Percentiles rank a stretch among this genome's conserved stretches.
Conservation (phyloP, 1,139 yeast species). For the Hanseniaspora sp. region DNA sequence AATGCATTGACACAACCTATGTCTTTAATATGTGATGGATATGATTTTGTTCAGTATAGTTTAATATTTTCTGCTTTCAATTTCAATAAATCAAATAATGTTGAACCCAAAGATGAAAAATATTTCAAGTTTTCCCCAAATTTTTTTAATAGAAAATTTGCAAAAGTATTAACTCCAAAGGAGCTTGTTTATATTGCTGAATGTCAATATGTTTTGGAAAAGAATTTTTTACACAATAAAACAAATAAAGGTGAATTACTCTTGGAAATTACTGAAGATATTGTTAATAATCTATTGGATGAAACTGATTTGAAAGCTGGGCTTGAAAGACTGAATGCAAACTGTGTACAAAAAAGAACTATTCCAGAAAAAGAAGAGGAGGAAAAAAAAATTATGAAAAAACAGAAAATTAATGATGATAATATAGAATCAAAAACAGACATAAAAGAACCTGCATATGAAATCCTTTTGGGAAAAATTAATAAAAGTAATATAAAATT, state of each 20-base stretch:
- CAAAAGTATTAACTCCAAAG: conserved; percentile 21
- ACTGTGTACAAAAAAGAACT: background rate
- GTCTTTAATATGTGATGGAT: conserved; percentile 29
- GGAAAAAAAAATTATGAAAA: background rate
- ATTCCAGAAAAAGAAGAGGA: background rate
- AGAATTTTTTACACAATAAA: conserved; percentile 28
- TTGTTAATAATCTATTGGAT: conserved; percentile 23
- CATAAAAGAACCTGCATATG: background rate
- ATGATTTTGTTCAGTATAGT: conserved; percentile 25
- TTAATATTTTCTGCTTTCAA: conserved; percentile 28
- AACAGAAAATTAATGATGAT: background rate
- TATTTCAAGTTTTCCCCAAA: conserved; percentile 26
- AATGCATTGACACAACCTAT: conserved; percentile 31
- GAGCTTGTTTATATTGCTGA: conserved; percentile 24
- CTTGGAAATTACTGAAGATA: conserved; percentile 22
- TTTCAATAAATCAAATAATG: conserved; percentile 21
- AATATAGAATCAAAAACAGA: background rate
- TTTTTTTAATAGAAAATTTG: conserved; percentile 27
- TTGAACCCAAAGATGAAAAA: conserved; percentile 18
- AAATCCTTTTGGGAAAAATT: background rate
- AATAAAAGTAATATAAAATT: background rate
- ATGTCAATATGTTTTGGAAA: conserved; percentile 27
- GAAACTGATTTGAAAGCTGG: conserved; percentile 19
- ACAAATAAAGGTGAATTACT: conserved; percentile 29
- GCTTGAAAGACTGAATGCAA: background rate